phyloP scores from a whole-genome alignment of 768 basidiomycete genomes.

The Boletus vinaceobasis region DNA sequence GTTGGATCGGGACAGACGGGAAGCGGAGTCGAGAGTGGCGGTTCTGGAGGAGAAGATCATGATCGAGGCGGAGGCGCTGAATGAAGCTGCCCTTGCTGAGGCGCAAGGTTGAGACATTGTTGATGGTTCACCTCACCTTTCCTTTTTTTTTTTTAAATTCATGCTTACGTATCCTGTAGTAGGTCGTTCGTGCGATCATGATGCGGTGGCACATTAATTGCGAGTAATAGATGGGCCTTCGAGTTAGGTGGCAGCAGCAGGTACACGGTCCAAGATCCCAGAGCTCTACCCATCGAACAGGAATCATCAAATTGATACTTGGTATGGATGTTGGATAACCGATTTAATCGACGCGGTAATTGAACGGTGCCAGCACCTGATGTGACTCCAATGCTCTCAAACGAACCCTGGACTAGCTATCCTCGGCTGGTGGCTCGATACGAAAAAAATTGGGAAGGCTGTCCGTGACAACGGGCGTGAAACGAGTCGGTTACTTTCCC shows the following conservation, averaged over 20 bases:
- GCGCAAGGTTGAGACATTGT: constrained; percentile 39
- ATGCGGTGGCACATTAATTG: neutral
- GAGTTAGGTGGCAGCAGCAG: neutral
- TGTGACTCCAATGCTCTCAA: neutral
- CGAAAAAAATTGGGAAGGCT: neutral
- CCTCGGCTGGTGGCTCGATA: neutral
- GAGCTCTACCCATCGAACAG: neutral
- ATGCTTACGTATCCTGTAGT: neutral
- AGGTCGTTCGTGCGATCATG: neutral
- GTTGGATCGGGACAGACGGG: constrained; percentile 65
- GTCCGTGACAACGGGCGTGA: neutral
- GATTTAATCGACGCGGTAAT: neutral
- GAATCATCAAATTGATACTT: neutral
- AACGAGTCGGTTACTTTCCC: neutral
- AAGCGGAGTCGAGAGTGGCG: constrained; percentile 54
- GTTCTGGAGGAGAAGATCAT: constrained; percentile 82
- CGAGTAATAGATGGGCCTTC: neutral
- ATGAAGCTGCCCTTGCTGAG: constrained; percentile 70
- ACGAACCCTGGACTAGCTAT: neutral
- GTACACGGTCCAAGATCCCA: neutral
- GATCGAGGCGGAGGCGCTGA: constrained; percentile 77
- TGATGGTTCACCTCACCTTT: neutral
- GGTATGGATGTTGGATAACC: neutral
- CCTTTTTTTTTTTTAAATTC: constrained; percentile 8
- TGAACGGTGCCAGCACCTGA: neutral